These are phyloP conservation scores for Moniliophthora roreri DNA, from an alignment of 1,284 basidiomycete genomes.

Conservation along the genomic window DNA sequence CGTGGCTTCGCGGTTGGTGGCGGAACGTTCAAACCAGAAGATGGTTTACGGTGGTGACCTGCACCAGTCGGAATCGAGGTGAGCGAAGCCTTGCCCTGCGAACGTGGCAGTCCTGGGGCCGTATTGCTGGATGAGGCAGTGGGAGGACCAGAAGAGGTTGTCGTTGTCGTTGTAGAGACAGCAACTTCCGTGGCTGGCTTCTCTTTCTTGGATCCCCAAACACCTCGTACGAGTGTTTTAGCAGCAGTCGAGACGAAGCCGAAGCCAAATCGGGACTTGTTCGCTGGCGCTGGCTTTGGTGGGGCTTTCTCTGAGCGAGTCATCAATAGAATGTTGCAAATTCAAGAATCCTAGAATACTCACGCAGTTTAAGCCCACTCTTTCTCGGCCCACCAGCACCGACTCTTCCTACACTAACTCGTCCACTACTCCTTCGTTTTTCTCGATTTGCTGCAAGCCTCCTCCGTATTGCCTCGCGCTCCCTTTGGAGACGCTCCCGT, in stretches of 20 bases:
- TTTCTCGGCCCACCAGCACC: slow-evolving; percentile 21
- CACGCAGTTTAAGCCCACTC: slow-evolving; percentile 26
- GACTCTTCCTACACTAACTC: slow-evolving; percentile 39
- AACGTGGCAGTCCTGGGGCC: not conserved
- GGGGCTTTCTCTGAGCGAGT: slow-evolving; percentile 7
- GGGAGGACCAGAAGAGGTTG: slow-evolving; percentile 12
- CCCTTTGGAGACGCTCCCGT: slow-evolving; percentile 35
- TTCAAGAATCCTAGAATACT: slow-evolving; percentile 22
- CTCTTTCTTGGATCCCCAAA: slow-evolving; percentile 48
- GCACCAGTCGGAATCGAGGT: not conserved
- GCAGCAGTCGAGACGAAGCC: slow-evolving; percentile 61
- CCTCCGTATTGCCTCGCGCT: slow-evolving; percentile 56
- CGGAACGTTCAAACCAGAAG: slow-evolving; percentile 2
- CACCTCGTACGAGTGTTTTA: slow-evolving; percentile 53
- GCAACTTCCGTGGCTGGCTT: slow-evolving; percentile 5
- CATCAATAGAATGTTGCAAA: slow-evolving; percentile 3
- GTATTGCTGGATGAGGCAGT: not conserved
- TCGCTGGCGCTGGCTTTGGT: slow-evolving; percentile 26
- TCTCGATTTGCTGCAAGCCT: slow-evolving; percentile 64
- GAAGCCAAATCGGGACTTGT: slow-evolving; percentile 51
- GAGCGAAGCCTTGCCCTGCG: not conserved
- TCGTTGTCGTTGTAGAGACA: slow-evolving; percentile 15
- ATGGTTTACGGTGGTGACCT: slow-evolving; percentile 5
- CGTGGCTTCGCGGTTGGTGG: not conserved
- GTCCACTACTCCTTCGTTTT: slow-evolving; percentile 62